A percentile compares a stretch with the other conserved stretches of the same genome.
Evolutionary conservation across 2,329 filamentous ascomycete genomes (phyloP).

Genomic region (Pyricularia sp.): DNA sequence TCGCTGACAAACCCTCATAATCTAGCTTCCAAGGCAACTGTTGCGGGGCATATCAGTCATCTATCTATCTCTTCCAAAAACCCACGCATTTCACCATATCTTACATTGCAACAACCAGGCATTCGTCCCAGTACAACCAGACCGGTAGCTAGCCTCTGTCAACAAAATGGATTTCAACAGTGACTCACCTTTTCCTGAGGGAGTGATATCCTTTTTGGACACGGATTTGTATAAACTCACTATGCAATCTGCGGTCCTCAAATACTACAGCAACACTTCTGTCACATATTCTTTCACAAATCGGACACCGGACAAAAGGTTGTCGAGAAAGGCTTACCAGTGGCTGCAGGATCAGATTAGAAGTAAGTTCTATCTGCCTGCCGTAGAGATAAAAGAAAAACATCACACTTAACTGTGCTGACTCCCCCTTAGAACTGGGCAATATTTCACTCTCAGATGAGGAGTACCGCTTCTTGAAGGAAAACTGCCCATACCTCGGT

Average conservation of each 20-base stretch:
- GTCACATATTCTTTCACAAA: constrained; percentile 95
- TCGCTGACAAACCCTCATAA: not conserved
- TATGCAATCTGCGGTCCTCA: constrained; percentile 94
- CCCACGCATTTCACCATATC: not conserved
- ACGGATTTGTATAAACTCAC: constrained; percentile 90
- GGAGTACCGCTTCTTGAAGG: constrained; percentile 66
- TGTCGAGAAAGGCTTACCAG: constrained; percentile 67
- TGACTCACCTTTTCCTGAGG: constrained; percentile 56
- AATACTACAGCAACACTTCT: constrained; percentile 71
- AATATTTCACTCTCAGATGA: constrained; percentile 68
- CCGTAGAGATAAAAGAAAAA: not conserved
- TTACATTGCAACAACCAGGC: not conserved
- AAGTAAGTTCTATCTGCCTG: constrained; percentile 31
- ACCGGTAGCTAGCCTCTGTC: not conserved
- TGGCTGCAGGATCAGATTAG: constrained; percentile 79
- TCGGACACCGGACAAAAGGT: constrained; percentile 83
- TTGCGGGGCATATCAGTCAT: not conserved
- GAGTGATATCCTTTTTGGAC: constrained; percentile 70
- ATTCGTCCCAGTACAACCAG: not conserved
- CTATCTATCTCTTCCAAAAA: not conserved
- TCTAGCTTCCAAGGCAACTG: not conserved
- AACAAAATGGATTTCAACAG: constrained; percentile 50
- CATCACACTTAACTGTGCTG: not conserved
- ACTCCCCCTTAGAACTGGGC: constrained; percentile 42
- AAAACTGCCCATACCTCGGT: constrained; percentile 69